phyloP scores from a whole-genome alignment of 805 yeast species.

The Pichia eremophila region DNA sequence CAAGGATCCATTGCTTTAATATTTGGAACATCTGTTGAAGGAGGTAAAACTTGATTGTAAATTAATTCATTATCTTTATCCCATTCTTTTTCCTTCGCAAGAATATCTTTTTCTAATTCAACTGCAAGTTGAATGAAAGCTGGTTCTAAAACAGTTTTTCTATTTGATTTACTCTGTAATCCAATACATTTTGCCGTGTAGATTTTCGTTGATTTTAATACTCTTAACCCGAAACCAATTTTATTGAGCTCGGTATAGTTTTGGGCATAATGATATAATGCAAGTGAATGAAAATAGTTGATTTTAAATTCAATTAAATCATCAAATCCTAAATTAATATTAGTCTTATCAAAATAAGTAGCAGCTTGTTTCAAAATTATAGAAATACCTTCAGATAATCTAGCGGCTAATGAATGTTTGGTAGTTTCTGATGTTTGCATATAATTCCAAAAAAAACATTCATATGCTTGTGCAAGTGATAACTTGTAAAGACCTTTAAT shows the following conservation, averaged over 20 bases:
- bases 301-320: slow-evolving; percentile 42
- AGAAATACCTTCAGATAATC: slow-evolving; percentile 57
- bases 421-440: slow-evolving; percentile 33
- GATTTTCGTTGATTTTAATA: slow-evolving; percentile 31
- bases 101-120: slow-evolving; percentile 10
- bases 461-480: slow-evolving; percentile 85
- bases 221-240: slow-evolving; percentile 71
- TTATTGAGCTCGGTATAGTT: slow-evolving; percentile 46
- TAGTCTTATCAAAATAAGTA: not conserved
- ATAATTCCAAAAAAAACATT: slow-evolving; percentile 60
- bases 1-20: slow-evolving; percentile 64
- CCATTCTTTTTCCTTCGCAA: slow-evolving; percentile 28
- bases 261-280: slow-evolving; percentile 51
- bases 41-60: slow-evolving; percentile 72
- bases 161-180: not conserved
- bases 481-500: slow-evolving; percentile 53
- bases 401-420: slow-evolving; percentile 66
- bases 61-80: slow-evolving; percentile 84
- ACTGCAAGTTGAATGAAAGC: slow-evolving; percentile 1
- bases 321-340: slow-evolving; percentile 34
- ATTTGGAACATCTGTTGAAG: slow-evolving; percentile 48
- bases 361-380: slow-evolving; percentile 44
- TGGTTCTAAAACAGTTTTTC: not conserved
- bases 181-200: not conserved
- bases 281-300: slow-evolving; percentile 47